phyloP scores from a whole-genome alignment of 75 land plant genomes.

The Sequoiadendron giganteum region DNA sequence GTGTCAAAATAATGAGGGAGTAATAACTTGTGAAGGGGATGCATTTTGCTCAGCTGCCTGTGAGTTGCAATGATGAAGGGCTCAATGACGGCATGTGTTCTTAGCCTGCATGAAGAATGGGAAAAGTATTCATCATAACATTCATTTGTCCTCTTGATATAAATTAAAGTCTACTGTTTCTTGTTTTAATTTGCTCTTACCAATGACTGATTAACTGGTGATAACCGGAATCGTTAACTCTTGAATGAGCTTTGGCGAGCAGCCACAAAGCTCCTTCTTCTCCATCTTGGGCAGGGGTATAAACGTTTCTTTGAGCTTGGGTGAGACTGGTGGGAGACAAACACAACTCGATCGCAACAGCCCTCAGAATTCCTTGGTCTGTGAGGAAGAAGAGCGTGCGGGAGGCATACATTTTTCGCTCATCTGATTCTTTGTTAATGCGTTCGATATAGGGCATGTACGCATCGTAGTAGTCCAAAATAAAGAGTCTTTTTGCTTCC shows the following conservation, averaged over 20 bases:
- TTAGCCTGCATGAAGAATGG: constrained; percentile 29
- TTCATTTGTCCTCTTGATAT: constrained; percentile 44
- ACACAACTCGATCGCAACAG: constrained; percentile 29
- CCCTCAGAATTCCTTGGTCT: constrained; percentile 9
- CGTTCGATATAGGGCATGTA: constrained; percentile 45
- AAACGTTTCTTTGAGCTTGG: constrained; percentile 31
- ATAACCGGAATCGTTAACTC: constrained; percentile 15
- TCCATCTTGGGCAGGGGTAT: constrained; percentile 30
- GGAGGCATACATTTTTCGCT: constrained; percentile 21
- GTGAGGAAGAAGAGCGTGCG: constrained; percentile 23
- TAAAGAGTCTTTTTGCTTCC: constrained; percentile 38
- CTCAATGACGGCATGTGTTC: neutral
- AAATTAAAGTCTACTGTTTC: constrained; percentile 31
- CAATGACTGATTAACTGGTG: constrained; percentile 26
- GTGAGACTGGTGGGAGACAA: neutral
- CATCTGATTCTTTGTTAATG: constrained; percentile 27
- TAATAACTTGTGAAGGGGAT: constrained; percentile 2
- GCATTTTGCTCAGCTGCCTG: constrained; percentile 12
- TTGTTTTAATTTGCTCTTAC: neutral
- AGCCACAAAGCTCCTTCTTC: constrained; percentile 20
- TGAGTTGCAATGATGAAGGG: constrained; percentile 25
- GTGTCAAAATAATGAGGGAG: constrained; percentile 3
- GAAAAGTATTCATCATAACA: constrained; percentile 29
- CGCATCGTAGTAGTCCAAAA: constrained; percentile 62
- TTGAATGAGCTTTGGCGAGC: constrained; percentile 20